Percentiles rank a stretch among this genome's conserved stretches.
Evolutionary conservation across 2,329 filamentous ascomycete genomes (phyloP).

Genomic region (Magnaporthiopsis rhizophila): DNA sequence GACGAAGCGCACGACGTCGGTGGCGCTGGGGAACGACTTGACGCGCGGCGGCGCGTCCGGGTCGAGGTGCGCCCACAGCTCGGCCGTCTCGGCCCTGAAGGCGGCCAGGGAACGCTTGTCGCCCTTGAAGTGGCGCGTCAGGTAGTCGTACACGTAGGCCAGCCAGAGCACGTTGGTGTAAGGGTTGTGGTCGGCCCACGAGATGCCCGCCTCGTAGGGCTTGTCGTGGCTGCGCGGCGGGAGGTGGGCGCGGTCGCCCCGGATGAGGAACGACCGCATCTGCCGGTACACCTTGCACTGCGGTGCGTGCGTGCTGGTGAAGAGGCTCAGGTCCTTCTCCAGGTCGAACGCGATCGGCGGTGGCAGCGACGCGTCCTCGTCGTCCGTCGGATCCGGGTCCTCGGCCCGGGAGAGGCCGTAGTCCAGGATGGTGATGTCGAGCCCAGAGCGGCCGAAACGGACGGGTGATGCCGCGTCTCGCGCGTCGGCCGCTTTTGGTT

Average conservation of each 20-base stretch:
- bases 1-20: constrained; percentile 48
- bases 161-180: constrained; percentile 62
- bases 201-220: constrained; percentile 40
- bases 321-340: constrained; percentile 51
- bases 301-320: constrained; percentile 49
- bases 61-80: constrained; percentile 47
- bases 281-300: constrained; percentile 56
- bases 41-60: constrained; percentile 38
- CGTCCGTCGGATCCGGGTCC: constrained; percentile 25
- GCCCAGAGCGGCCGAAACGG: constrained; percentile 49
- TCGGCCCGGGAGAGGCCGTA: constrained; percentile 56
- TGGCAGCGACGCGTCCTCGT: constrained; percentile 16
- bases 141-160: constrained; percentile 51
- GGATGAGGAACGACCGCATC: constrained; percentile 50
- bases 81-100: constrained; percentile 41
- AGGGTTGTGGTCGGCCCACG: constrained; percentile 47
- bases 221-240: constrained; percentile 37
- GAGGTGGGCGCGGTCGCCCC: constrained; percentile 41
- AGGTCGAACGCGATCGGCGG: constrained; percentile 44
- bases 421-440: constrained; percentile 58
- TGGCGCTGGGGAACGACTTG: constrained; percentile 46
- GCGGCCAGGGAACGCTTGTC: constrained; percentile 33
- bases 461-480: constrained; percentile 22
- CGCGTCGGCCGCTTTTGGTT: constrained; percentile 21
- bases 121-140: constrained; percentile 38